Percentiles rank a stretch among this genome's conserved stretches.
phyloP scores from a whole-genome alignment of 1,139 yeast genomes.

The Saccharomyces hybrid region DNA sequence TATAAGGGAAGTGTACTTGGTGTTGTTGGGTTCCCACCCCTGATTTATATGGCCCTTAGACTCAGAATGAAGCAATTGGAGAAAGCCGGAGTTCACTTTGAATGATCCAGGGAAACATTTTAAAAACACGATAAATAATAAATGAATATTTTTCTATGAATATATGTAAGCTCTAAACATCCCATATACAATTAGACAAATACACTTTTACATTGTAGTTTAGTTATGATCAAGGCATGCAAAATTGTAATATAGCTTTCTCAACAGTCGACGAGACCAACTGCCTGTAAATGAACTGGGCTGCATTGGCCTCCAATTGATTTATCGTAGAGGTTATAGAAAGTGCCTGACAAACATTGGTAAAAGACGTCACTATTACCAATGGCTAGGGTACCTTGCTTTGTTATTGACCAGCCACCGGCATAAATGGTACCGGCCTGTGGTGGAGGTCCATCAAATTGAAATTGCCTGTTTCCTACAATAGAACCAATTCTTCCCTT shows the following conservation, averaged over 20 bases:
- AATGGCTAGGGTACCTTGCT: too few relatives aligned
- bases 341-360: too few relatives aligned
- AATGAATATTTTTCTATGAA: not conserved
- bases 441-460: too few relatives aligned
- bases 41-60: slow-evolving; percentile 9
- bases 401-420: too few relatives aligned
- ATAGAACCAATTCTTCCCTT: too few relatives aligned
- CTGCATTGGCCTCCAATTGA: slow-evolving; percentile 58
- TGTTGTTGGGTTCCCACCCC: slow-evolving; percentile 15
- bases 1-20: slow-evolving; percentile 11
- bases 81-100: slow-evolving; percentile 8
- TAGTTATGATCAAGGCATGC: not conserved
- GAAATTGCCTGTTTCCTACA: too few relatives aligned
- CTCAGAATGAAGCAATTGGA: slow-evolving; percentile 8
- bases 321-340: slow-evolving; percentile 20
- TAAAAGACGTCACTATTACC: too few relatives aligned
- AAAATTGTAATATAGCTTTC: not conserved
- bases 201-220: not conserved
- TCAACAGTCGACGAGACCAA: slow-evolving; percentile 58
- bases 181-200: not conserved
- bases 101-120: slow-evolving; percentile 1
- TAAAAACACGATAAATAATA: not conserved
- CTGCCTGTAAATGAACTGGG: slow-evolving; percentile 54
- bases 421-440: too few relatives aligned
- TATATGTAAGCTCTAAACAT: not conserved